Conservation (phyloP, 2,329 filamentous ascomycete genomes). For the Fusarium sp. region DNA sequence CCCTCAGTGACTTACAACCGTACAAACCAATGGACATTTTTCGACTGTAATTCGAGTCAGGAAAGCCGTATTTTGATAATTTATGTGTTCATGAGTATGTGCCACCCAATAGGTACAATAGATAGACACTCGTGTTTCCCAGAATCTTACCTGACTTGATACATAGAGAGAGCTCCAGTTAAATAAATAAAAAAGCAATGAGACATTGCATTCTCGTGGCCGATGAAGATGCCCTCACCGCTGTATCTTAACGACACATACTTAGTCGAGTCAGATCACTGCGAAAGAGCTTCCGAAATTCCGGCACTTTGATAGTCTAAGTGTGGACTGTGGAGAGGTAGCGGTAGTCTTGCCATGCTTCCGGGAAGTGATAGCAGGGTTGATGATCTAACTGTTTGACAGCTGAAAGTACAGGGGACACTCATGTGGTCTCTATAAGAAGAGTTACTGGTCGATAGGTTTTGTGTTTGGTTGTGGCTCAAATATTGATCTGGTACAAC, state of each 20-base stretch:
- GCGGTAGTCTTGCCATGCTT: not conserved
- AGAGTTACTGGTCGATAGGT: conserved; percentile 11
- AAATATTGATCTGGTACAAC: conserved; percentile 27
- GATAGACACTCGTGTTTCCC: not conserved
- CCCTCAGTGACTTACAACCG: too few relatives aligned
- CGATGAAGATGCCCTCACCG: not conserved
- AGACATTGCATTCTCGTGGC: not conserved
- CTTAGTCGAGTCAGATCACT: not conserved
- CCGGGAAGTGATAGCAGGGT: conserved; percentile 4
- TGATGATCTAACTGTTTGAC: not conserved
- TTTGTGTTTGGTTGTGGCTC: conserved; percentile 1
- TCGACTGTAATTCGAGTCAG: too few relatives aligned
- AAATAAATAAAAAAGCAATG: not conserved
- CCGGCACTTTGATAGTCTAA: conserved; percentile 1
- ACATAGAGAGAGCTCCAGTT: not conserved
- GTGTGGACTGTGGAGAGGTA: not conserved
- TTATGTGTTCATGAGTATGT: not conserved
- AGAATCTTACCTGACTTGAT: not conserved
- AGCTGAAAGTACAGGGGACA: conserved; percentile 15
- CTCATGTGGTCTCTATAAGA: conserved; percentile 21
- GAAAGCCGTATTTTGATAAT: not conserved
- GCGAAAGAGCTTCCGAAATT: not conserved
- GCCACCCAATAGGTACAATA: not conserved
- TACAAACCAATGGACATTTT: too few relatives aligned
- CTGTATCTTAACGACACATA: not conserved